Conservation (phyloP, 371 early-diverging fungal genomes). For the Mucor mucedo region DNA sequence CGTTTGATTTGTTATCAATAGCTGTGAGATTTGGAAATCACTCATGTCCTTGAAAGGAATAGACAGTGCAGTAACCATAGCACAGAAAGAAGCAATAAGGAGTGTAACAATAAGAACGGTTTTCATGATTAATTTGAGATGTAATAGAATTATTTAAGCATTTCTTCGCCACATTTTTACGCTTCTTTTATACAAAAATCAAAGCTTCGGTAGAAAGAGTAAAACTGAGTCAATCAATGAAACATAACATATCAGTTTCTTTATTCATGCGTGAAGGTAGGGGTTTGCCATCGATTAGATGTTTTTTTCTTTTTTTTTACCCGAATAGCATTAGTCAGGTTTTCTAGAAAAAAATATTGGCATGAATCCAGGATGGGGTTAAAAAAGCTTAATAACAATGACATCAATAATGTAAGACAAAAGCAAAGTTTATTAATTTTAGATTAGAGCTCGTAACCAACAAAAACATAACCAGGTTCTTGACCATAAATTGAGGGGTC, state of each 20-base stretch:
- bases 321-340: too few species aligned
- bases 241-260: conserved; percentile 9
- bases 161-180: not conserved
- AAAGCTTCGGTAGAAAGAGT: not conserved
- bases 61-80: not conserved
- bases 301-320: not conserved
- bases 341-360: too few species aligned
- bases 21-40: conserved; percentile 3
- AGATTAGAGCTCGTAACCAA: conserved; percentile 57
- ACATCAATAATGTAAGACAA: conserved; percentile 2
- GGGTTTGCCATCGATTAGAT: not conserved
- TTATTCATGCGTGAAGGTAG: not conserved
- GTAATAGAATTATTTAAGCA: not conserved
- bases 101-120: not conserved
- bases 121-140: conserved; percentile 8
- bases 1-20: not conserved
- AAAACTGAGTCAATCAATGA: conserved; percentile 1
- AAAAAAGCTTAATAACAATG: not conserved
- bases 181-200: not conserved
- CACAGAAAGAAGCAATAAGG: conserved; percentile 1
- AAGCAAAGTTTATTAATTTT: not conserved
- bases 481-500: conserved; percentile 59
- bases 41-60: conserved; percentile 6
- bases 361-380: not conserved
- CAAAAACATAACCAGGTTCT: conserved; percentile 52